Evolutionary conservation across 805 yeast genomes (phyloP), one percentile per base, ranked within the genome.

Genomic region (Suhomyces faveliae): DNA sequence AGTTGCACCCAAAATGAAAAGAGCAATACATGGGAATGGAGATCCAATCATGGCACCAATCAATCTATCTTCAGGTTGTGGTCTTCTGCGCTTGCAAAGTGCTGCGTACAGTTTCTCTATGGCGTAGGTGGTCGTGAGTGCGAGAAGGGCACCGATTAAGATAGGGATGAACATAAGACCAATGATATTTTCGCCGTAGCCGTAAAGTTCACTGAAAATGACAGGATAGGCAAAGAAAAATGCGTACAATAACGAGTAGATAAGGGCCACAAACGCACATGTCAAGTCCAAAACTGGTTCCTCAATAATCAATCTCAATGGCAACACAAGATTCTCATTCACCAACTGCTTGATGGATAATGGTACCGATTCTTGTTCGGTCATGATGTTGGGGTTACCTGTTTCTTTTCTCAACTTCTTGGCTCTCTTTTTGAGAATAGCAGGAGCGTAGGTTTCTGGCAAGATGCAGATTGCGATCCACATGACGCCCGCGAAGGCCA

Each of bases 181-280:
- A 55, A 87, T 82, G 45, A 76, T 74, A 57, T 88, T 87, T 65
- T 89, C 96, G 55, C 84, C 76, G 67, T 75, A 89, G 42, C 83
- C 89, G 60, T 90, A 87, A 46, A 89, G 75, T 47, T 83, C 86
- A 47, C 76, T 78, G 65, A 90, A 90, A 45, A 90, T 88, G 45
- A 85, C 96, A 4, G 97, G 97, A 69, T 87, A 90, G 0, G 97
- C 97, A 70, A 89, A 90, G 82, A 90, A 90, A 74, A 90, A 90
- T 10, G 96, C 96, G 61, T 90, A 90, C 44, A 90, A 74, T 63
- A 90, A 75, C n/a, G 96, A 85, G 71, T 90, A 90, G 65, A 90
- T 89, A 63, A 90, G 76, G 54, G 95, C 90, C 51, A 90, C 92
- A 67, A 89, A 90, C 57, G 81, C 79, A 66, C 96, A 89, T 76